Evolutionary conservation across 805 yeast genomes (phyloP).

Genomic region (Saccharomycopsis selenospora): DNA sequence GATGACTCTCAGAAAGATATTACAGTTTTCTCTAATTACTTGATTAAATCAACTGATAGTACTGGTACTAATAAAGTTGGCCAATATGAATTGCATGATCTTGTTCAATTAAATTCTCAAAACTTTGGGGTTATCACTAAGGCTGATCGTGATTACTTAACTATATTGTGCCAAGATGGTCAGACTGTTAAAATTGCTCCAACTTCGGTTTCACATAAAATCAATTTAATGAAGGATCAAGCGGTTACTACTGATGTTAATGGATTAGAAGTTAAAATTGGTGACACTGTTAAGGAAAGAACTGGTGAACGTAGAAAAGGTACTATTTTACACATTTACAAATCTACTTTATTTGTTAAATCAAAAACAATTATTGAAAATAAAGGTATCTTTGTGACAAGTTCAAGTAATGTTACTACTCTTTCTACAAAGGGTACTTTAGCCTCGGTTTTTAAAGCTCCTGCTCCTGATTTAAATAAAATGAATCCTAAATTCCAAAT

Average conservation of each 20-base stretch:
- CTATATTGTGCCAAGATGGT: conserved; percentile 77
- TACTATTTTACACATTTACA: conserved; percentile 76
- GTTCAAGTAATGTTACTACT: conserved; percentile 69
- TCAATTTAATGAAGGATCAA: conserved; percentile 56
- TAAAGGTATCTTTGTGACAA: conserved; percentile 83
- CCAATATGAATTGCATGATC: conserved; percentile 78
- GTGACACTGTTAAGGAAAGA: conserved; percentile 86
- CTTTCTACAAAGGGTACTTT: conserved; percentile 77
- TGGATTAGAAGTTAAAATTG: conserved; percentile 80
- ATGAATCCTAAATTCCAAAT: conserved; percentile 75
- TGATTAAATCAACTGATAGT: conserved; percentile 87
- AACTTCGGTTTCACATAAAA: conserved; percentile 72
- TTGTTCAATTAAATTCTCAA: conserved; percentile 80
- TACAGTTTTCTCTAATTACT: conserved; percentile 85
- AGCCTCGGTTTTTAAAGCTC: conserved; percentile 39
- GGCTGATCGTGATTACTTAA: conserved; percentile 81
- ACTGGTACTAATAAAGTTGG: conserved; percentile 66
- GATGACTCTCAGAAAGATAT: conserved; percentile 86
- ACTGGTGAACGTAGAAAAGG: conserved; percentile 87
- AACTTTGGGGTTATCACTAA: conserved; percentile 83
- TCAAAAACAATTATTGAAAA: conserved; percentile 76
- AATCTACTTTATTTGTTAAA: conserved; percentile 70
- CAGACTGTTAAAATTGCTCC: conserved; percentile 65
- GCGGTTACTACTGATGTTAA: conserved; percentile 81
- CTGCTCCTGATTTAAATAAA: conserved; percentile 62